Evolutionary conservation across 1,284 basidiomycete genomes (phyloP), one percentile per base, ranked within the genome.

Genomic region (Apiotrichum brassicae): DNA sequence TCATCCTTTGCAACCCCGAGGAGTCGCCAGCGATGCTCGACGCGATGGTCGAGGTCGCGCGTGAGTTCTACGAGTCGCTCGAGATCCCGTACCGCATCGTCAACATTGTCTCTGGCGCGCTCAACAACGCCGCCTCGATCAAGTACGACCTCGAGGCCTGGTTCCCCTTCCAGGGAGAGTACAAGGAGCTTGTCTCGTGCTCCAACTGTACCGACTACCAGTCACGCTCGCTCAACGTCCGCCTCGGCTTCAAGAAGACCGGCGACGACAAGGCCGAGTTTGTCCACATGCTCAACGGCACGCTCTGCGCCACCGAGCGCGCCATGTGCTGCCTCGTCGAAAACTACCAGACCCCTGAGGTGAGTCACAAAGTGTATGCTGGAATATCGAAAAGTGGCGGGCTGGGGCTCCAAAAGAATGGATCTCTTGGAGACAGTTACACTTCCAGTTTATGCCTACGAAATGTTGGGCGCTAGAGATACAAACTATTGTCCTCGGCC

Each of bases 131-230:
- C 0, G 94, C 95, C 8, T 82, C 92, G 48, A 90, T 94, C 78
- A 99, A 98, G 78, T 92, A 86, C 71, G 95, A 99, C 75, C 73
- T 99, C 50, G 94, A 99, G 75, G 95, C 94, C 42, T 99, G 91
- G 90, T 98, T 99, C 81, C 94, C 94, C 3, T 97, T 90, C 82
- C 94, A 97, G 75, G 86, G 84, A 51, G 86, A 81, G 57, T 92
- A 94, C 79, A 98, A 98, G 79, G 94, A 99, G 63, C 76, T 92
- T 28, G 87, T 92, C 32, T 89, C 86, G 60, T 89, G 86, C 68
- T 89, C 86, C 65, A 93, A 92, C 72, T 94, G 90, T 75, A 94
- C 89, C 19, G 90, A 94, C 71, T 93, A 93, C 72, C 89, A 46
- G 45, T 86, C 85, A 61, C 81, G 92, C 66, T 81, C 86, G 54